A percentile compares a stretch with the other conserved stretches of the same genome.
phyloP scores from a whole-genome alignment of 768 basidiomycete species.

The Tylopilus balloui region DNA sequence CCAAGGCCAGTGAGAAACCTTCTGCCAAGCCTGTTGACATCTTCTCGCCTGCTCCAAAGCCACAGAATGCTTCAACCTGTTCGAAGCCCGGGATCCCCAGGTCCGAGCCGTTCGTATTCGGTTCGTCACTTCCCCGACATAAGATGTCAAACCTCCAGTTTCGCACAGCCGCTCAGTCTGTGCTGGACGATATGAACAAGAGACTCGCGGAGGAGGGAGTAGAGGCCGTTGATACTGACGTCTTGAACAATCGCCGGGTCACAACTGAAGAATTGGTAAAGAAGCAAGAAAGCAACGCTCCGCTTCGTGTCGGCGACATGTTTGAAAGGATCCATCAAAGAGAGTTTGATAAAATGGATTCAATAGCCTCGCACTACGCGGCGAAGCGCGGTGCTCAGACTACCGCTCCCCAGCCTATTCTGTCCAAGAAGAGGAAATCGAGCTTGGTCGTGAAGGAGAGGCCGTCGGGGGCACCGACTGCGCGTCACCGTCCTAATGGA shows the following conservation, averaged over 20 bases:
- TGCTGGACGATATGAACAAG: conserved; percentile 80
- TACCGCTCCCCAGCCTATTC: conserved; percentile 17
- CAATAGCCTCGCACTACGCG: conserved; percentile 55
- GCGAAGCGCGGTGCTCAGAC: conserved; percentile 33
- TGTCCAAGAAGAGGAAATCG: conserved; percentile 45
- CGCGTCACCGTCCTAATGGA: conserved; percentile 23
- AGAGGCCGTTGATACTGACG: conserved; percentile 40
- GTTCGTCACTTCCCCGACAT: conserved; percentile 66
- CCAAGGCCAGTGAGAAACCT: conserved; percentile 31
- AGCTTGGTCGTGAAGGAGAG: conserved; percentile 42
- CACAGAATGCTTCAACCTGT: conserved; percentile 12
- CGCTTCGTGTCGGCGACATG: conserved; percentile 26
- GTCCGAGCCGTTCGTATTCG: conserved; percentile 65
- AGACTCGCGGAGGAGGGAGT: conserved; percentile 58
- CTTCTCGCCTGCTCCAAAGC: conserved; percentile 38
- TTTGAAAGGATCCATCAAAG: conserved; percentile 61
- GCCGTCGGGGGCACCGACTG: conserved; percentile 3
- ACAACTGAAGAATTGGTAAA: conserved; percentile 2
- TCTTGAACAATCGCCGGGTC: conserved; percentile 36
- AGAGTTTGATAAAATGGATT: conserved; percentile 74
- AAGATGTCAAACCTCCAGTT: conserved; percentile 64
- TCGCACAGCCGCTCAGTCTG: conserved; percentile 57
- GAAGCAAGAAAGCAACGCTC: conserved; percentile 23
- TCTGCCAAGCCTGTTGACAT: conserved; percentile 33
- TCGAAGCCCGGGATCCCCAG: conserved; percentile 22